Conservation (phyloP, 331 rosid genomes). For the Acacia pycnantha region DNA sequence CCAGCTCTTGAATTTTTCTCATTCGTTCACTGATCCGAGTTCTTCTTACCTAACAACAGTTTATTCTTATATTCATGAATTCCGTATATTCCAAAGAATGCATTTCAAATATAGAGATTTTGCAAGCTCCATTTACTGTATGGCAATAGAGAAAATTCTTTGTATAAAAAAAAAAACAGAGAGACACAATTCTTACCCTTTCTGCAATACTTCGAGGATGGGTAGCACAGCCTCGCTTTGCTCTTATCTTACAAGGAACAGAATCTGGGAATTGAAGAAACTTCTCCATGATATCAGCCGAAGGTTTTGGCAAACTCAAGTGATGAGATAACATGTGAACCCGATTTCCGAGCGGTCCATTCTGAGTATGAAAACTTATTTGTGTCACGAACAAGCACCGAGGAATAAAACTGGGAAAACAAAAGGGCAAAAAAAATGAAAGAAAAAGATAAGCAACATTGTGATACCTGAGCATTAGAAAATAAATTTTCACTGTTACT, state of each 20-base stretch:
- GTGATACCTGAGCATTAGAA: constrained; percentile 30
- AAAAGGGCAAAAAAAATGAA: background rate
- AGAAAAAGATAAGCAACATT: background rate
- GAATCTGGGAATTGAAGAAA: constrained; percentile 72
- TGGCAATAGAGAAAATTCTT: background rate
- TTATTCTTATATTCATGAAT: background rate
- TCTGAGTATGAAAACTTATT: constrained; percentile 38
- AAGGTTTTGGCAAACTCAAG: constrained; percentile 70
- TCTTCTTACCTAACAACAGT: constrained; percentile 71
- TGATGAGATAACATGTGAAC: constrained; percentile 62
- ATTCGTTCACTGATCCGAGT: constrained; percentile 93
- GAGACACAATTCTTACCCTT: constrained; percentile 48
- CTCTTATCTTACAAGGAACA: constrained; percentile 87
- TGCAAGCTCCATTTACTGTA: background rate
- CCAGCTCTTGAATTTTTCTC: constrained; percentile 89
- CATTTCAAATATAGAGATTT: background rate
- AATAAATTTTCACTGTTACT: constrained; percentile 47
- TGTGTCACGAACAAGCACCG: background rate
- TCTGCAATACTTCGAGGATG: constrained; percentile 98
- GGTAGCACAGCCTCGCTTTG: constrained; percentile 95
- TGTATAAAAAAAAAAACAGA: background rate
- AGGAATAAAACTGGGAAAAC: background rate
- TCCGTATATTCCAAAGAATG: background rate
- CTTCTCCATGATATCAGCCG: constrained; percentile 65
- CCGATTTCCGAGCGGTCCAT: constrained; percentile 58